Evolutionary conservation across 208 protist genomes (phyloP).

Genomic region (Herpetomonas muscarum): DNA sequence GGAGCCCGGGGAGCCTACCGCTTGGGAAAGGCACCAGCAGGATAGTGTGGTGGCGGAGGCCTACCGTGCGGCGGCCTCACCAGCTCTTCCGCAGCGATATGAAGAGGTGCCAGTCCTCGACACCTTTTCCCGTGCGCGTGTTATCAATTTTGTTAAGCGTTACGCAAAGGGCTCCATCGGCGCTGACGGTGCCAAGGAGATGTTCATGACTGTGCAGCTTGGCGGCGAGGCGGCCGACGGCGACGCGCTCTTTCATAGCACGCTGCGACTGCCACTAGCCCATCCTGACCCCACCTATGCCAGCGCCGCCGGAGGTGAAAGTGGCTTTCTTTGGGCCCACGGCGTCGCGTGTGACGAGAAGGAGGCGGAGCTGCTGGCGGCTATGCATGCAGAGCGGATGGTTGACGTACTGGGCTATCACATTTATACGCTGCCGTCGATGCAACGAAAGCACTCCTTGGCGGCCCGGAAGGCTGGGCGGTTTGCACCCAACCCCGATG

Average conservation of each 20-base stretch:
- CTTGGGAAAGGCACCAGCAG: too few species aligned
- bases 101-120: constrained; percentile 34
- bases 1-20: too few species aligned
- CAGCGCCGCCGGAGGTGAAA: constrained; percentile 14
- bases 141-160: constrained; percentile 80
- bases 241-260: constrained; percentile 31
- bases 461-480: constrained; percentile 67
- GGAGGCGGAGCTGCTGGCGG: constrained; percentile 72
- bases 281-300: constrained; percentile 5
- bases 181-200: constrained; percentile 18
- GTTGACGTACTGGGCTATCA: constrained; percentile 84
- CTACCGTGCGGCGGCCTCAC: too few species aligned
- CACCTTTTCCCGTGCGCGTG: constrained; percentile 64
- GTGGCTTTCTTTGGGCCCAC: constrained; percentile 86
- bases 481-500: constrained; percentile 67
- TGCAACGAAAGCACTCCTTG: constrained; percentile 80
- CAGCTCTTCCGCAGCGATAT: not conserved
- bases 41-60: too few species aligned
- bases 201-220: constrained; percentile 32
- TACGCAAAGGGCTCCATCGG: constrained; percentile 29
- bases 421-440: constrained; percentile 82
- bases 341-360: constrained; percentile 64
- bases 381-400: constrained; percentile 84
- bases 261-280: constrained; percentile 35
- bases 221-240: not conserved